Evolutionary conservation across 306 rosid species (phyloP), one percentile per base, ranked within the genome.

Genomic region (Parietaria judaica): DNA sequence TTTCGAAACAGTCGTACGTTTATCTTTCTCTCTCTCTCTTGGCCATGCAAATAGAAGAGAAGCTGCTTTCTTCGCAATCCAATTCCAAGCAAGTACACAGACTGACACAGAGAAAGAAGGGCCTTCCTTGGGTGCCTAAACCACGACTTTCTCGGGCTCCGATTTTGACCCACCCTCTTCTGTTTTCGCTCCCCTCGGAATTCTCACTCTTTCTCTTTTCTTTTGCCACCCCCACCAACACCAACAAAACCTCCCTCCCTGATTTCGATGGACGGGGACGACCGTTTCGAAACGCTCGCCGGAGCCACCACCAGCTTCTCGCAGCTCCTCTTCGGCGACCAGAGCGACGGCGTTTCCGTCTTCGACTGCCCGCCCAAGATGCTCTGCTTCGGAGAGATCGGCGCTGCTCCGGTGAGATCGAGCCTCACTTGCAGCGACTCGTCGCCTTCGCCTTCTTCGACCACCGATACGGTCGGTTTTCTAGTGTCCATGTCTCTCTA

Each of bases 141-240:
- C 86, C 90, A 90, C 86, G 86, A 86, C 83, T 84, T 84, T 90
- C 94, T 90, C 86, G 97, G 95, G 88, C 72, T 79, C 61, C 68
- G 88, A 14, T n/a, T 9, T 47, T 14, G 34, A 3, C 5, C 12
- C 5, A 3, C 4, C 11, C 36, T 23, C 14, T 16, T 14, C 41
- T 35, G 12, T 36, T 15, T 57, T 45, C 36, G 31, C 54, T 36
- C 16, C 51, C 4, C 58, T 23, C 31, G 31, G 31, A 23, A 23
- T 23, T 23, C 31, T 2, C 31, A 23, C 31, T 23, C 31, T 63
- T 49, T n/a, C 13, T 38, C 9, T 63, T 49, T 5, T 46, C 8
- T 8, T 35, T 9, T 44, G 13, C 11, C 12, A 48, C 38, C 14
- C 39, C 31, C 31, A 1, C 31, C 31, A 23, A 23, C 31, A n/a